Evolutionary conservation across 2,329 filamentous ascomycete species (phyloP).

Genomic region (Sporothrix pallida): DNA sequence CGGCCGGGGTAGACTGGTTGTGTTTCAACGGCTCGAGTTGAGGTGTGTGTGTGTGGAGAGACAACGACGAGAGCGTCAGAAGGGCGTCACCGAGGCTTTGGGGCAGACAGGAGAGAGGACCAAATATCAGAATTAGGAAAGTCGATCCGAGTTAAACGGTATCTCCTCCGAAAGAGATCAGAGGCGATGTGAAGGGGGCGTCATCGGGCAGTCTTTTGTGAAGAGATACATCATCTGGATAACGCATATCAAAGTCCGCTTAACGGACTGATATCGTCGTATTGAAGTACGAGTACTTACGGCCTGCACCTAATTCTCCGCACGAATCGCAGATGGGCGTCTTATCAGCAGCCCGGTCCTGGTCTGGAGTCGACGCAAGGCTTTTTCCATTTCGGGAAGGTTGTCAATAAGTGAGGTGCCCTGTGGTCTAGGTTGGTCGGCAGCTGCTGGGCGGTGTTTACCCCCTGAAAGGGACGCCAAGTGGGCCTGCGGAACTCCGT

Average conservation of each 20-base stretch:
- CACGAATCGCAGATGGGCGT: conserved; percentile 12
- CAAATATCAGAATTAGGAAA: neutral
- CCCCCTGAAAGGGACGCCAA: neutral
- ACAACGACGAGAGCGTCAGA: neutral
- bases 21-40: neutral
- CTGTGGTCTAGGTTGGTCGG: neutral
- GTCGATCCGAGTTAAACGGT: conserved; percentile 7
- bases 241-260: neutral
- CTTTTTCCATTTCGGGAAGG: conserved; percentile 22
- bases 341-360: conserved; percentile 13
- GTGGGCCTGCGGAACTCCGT: conserved; percentile 7
- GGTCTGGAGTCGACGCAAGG: neutral
- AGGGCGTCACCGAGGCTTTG: conserved; percentile 6
- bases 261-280: neutral
- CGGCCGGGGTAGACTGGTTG: conserved; percentile 3
- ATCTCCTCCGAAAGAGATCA: neutral
- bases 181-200: neutral
- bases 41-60: neutral
- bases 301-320: neutral
- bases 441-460: neutral
- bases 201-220: neutral
- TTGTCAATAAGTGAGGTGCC: conserved; percentile 12
- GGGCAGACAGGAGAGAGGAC: neutral
- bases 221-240: neutral
- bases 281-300: neutral